phyloP scores from a whole-genome alignment of 2,329 filamentous ascomycete genomes.

The Penicillium sp. region DNA sequence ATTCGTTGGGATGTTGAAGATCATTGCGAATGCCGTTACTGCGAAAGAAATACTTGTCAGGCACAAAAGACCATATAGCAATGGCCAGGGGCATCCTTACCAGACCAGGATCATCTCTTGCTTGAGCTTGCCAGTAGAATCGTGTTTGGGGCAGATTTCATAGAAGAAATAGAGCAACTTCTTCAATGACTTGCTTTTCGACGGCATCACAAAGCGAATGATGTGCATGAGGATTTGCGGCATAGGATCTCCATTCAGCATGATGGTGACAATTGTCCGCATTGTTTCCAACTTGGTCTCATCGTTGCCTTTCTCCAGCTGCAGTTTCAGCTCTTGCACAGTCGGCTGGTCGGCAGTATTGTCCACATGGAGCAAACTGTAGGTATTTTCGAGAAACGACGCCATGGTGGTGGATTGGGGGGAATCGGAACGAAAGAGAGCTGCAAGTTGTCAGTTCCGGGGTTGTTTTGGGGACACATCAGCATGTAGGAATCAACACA shows the following conservation, averaged over 20 bases:
- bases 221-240: slow-evolving; percentile 97
- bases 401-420: slow-evolving; percentile 66
- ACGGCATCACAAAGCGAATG: slow-evolving; percentile 99
- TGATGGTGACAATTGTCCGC: slow-evolving; percentile 93
- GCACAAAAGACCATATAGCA: neutral
- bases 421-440: slow-evolving; percentile 33
- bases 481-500: slow-evolving; percentile 16
- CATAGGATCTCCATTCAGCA: slow-evolving; percentile 98
- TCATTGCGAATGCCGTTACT: slow-evolving; percentile 99
- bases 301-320: slow-evolving; percentile 91
- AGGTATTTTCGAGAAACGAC: slow-evolving; percentile 89
- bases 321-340: slow-evolving; percentile 85
- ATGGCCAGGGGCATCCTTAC: slow-evolving; percentile 52
- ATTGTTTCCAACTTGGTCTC: slow-evolving; percentile 92
- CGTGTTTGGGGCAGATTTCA: slow-evolving; percentile 96
- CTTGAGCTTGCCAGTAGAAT: slow-evolving; percentile 89
- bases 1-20: slow-evolving; percentile 96
- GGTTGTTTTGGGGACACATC: slow-evolving; percentile 32
- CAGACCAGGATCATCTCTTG: slow-evolving; percentile 99
- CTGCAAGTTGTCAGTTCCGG: slow-evolving; percentile 36
- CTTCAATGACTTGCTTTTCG: slow-evolving; percentile 93
- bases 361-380: slow-evolving; percentile 97
- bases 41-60: slow-evolving; percentile 20
- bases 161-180: slow-evolving; percentile 99
- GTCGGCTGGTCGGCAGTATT: slow-evolving; percentile 90